Percentiles rank a stretch among this genome's conserved stretches.
phyloP scores from a whole-genome alignment of 2,329 filamentous ascomycete species.

The Ophiosphaerella herpotricha region DNA sequence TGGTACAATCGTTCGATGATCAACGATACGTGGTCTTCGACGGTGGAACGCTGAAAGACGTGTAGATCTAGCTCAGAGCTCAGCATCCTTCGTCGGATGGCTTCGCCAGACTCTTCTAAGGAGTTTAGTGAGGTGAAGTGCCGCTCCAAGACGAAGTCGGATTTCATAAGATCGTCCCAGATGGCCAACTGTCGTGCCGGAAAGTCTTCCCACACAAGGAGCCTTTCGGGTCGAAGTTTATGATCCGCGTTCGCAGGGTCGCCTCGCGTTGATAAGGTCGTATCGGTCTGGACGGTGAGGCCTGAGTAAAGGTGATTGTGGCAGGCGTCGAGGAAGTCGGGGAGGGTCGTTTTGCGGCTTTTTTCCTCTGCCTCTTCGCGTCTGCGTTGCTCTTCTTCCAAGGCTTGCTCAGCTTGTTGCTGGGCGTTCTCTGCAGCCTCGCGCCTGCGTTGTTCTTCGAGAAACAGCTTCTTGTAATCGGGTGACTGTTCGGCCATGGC shows the following conservation, averaged over 20 bases:
- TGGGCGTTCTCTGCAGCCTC: background rate
- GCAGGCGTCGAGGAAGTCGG: conserved; percentile 22
- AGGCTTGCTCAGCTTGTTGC: no score
- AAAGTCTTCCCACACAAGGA: conserved; percentile 1
- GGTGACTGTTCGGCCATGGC: no score
- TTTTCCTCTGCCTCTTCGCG: conserved; percentile 6
- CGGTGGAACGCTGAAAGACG: conserved; percentile 13
- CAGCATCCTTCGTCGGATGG: conserved; percentile 8
- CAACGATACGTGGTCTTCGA: no score
- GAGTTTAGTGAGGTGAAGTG: conserved; percentile 17
- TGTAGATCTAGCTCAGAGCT: conserved; percentile 18
- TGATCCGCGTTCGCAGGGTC: background rate
- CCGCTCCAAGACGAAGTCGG: conserved; percentile 10
- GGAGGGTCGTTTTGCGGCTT: conserved; percentile 18
- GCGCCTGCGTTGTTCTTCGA: conserved; percentile 14
- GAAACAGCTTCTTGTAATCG: background rate
- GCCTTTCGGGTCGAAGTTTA: no score
- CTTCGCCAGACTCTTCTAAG: conserved; percentile 13
- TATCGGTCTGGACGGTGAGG: conserved; percentile 10
- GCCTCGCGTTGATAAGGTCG: background rate
- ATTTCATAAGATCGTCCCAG: conserved; percentile 14
- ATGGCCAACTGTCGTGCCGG: conserved; percentile 11
- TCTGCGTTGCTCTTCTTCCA: background rate
- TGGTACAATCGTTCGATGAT: no score
- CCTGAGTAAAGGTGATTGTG: conserved; percentile 15